phyloP scores from a whole-genome alignment of 345 rosid species.

The Barbarea vulgaris region DNA sequence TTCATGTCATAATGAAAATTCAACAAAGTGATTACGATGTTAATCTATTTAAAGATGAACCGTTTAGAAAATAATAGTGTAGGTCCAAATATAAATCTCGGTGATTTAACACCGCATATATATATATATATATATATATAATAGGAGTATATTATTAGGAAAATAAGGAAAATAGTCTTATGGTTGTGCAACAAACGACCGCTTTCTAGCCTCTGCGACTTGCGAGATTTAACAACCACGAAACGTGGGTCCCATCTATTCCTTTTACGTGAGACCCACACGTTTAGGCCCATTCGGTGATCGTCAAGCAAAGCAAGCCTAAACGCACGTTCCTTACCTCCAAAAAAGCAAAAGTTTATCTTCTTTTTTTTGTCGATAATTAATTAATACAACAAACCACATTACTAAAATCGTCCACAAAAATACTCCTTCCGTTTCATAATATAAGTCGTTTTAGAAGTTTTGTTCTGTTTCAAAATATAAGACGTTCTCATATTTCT shows the following conservation, averaged over 20 bases:
- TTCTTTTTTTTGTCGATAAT: background rate
- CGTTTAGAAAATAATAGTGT: conserved; percentile 9
- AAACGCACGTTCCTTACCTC: conserved; percentile 27
- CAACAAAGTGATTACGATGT: conserved; percentile 14
- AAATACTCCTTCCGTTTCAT: too few species aligned
- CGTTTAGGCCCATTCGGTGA: conserved; percentile 30
- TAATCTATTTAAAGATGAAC: background rate
- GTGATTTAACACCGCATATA: conserved; percentile 18
- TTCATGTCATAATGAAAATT: background rate
- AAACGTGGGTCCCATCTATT: conserved; percentile 16
- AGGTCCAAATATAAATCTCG: conserved; percentile 10
- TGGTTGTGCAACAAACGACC: conserved; percentile 20
- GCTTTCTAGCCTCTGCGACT: background rate
- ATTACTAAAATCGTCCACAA: background rate
- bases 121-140: too few species aligned
- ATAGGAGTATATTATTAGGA: too few species aligned
- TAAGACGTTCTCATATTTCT: too few species aligned
- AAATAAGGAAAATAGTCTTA: background rate
- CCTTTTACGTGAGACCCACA: background rate
- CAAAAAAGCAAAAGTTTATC: conserved; percentile 17
- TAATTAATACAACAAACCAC: background rate
- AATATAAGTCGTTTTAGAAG: too few species aligned
- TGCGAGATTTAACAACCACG: conserved; percentile 28
- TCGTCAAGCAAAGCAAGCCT: background rate
- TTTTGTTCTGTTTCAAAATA: too few species aligned